Percentiles rank a stretch among this genome's conserved stretches.
These are phyloP conservation scores for Cocos nucifera DNA, from an alignment of 176 grass and related monocot species.

Conservation along the genomic window DNA sequence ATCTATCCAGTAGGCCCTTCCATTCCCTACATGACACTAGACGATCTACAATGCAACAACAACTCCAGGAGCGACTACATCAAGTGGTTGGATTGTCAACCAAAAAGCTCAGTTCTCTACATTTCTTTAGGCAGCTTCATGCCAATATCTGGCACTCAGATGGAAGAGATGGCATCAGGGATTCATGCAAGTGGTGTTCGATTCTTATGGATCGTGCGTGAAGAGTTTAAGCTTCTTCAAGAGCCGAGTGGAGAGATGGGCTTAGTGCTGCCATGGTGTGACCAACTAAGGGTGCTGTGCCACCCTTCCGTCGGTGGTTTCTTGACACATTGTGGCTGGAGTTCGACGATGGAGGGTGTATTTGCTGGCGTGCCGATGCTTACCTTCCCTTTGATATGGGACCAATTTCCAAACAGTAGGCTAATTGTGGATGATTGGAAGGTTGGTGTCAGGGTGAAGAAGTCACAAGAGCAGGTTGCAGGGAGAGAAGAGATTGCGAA, in stretches of 20 bases:
- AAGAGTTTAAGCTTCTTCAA: slow-evolving; percentile 18
- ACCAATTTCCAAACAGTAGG: slow-evolving; percentile 36
- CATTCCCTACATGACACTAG: too few relatives aligned
- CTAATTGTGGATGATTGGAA: slow-evolving; percentile 55
- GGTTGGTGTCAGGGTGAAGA: background rate
- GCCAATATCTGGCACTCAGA: slow-evolving; percentile 24
- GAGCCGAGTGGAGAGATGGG: slow-evolving; percentile 26
- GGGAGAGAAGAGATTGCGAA: slow-evolving; percentile 21
- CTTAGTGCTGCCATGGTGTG: slow-evolving; percentile 58
- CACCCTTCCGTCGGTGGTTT: slow-evolving; percentile 35
- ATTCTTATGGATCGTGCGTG: slow-evolving; percentile 51
- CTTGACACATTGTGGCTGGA: slow-evolving; percentile 57
- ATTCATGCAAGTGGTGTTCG: slow-evolving; percentile 21
- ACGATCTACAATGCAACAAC: too few relatives aligned
- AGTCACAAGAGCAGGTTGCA: slow-evolving; percentile 3
- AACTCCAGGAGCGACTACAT: slow-evolving; percentile 8
- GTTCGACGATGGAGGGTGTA: slow-evolving; percentile 29
- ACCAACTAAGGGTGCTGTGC: slow-evolving; percentile 47
- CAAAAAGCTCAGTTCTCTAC: slow-evolving; percentile 43
- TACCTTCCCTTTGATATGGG: slow-evolving; percentile 31
- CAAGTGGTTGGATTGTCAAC: slow-evolving; percentile 44
- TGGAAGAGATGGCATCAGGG: slow-evolving; percentile 50
- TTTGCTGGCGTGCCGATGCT: too few relatives aligned
- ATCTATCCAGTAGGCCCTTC: too few relatives aligned
- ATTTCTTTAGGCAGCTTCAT: slow-evolving; percentile 61